These are phyloP conservation scores for Boletus vermiculosoides DNA, from an alignment of 768 basidiomycete species.

Conservation along the genomic window DNA sequence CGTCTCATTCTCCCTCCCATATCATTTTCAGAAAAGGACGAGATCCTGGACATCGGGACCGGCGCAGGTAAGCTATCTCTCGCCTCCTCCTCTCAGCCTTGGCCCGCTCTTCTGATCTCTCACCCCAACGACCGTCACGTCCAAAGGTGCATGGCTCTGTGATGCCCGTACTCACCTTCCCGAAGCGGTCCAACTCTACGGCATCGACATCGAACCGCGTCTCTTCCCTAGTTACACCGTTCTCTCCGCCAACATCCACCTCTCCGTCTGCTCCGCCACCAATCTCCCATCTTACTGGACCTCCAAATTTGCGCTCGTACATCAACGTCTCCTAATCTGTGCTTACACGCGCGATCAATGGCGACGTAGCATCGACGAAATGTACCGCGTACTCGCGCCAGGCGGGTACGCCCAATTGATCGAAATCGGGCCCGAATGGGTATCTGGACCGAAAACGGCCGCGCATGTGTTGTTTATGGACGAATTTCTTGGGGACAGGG, in stretches of 20 bases:
- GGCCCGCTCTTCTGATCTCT: not conserved
- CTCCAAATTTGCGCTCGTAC: conserved; percentile 30
- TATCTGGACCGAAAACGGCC: conserved; percentile 14
- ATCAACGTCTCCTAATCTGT: conserved; percentile 33
- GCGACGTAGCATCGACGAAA: conserved; percentile 24
- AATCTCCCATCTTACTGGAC: conserved; percentile 32
- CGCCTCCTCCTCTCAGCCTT: too few species aligned
- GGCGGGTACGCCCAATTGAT: conserved; percentile 36
- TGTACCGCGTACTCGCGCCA: conserved; percentile 32
- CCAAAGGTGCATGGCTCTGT: conserved; percentile 25
- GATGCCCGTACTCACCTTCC: conserved; percentile 15
- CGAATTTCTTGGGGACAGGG: conserved; percentile 7
- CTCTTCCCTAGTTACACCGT: conserved; percentile 14
- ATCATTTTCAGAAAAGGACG: conserved; percentile 11
- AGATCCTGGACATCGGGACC: conserved; percentile 25
- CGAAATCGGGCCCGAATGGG: conserved; percentile 24
- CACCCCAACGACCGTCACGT: not conserved
- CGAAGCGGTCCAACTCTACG: conserved; percentile 20
- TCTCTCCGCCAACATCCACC: conserved; percentile 16
- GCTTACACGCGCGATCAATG: conserved; percentile 32
- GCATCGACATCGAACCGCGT: conserved; percentile 27
- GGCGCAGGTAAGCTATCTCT: conserved; percentile 16
- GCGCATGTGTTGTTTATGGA: conserved; percentile 9
- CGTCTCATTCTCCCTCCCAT: conserved; percentile 24
- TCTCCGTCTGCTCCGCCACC: conserved; percentile 25